These are phyloP conservation scores for Tricholoma terreum DNA, from an alignment of 768 basidiomycete genomes.

Conservation along the genomic window DNA sequence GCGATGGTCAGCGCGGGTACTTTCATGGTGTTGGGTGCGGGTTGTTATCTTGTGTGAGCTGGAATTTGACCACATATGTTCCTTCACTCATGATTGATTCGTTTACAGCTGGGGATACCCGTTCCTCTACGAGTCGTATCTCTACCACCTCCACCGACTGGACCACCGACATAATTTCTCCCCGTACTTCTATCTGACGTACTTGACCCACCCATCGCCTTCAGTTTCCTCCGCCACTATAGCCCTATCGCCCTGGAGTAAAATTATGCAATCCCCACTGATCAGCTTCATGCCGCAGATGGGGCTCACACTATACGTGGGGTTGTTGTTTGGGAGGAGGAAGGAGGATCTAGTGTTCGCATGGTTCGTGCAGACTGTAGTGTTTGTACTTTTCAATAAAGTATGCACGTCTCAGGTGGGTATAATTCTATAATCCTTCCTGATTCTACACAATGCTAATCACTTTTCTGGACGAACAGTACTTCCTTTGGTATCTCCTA, in stretches of 20 bases:
- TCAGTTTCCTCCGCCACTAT: conserved; percentile 15
- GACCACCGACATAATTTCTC: conserved; percentile 99
- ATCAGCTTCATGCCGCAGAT: conserved; percentile 86
- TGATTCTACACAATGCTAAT: not conserved
- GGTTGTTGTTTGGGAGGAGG: conserved; percentile 64
- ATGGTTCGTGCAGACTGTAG: conserved; percentile 89
- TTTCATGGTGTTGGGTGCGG: conserved; percentile 57
- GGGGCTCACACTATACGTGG: conserved; percentile 63
- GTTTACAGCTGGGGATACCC: conserved; percentile 84
- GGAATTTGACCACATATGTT: conserved; percentile 10
- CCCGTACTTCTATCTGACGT: conserved; percentile 94
- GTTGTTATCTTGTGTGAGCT: conserved; percentile 76
- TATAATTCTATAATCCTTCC: conserved; percentile 2
- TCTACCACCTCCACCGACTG: conserved; percentile 87
- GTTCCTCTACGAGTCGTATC: conserved; percentile 87
- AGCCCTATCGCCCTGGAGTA: conserved; percentile 33
- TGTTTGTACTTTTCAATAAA: conserved; percentile 96
- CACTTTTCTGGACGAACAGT: conserved; percentile 43
- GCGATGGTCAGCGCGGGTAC: conserved; percentile 63
- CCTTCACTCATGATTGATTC: not conserved
- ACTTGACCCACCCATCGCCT: conserved; percentile 70
- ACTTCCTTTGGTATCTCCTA: conserved; percentile 95
- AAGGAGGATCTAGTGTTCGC: conserved; percentile 67
- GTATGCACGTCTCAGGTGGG: conserved; percentile 94
- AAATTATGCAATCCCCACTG: conserved; percentile 65